phyloP scores from a whole-genome alignment of 768 basidiomycete species.

The Hortiboletus flavorubellus region DNA sequence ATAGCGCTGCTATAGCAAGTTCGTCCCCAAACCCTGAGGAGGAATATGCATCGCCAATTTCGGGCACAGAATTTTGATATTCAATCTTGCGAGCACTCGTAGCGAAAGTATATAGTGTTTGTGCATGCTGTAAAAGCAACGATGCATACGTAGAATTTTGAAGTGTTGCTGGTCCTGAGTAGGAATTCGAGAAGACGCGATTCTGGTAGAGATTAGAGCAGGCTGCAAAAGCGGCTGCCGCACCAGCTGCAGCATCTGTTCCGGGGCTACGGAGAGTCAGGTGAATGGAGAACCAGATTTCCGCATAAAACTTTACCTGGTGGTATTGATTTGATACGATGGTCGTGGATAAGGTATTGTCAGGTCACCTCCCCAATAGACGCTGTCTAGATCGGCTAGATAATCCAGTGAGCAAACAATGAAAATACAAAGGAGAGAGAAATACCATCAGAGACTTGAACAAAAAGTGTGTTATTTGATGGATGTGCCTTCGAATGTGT shows the following conservation, averaged over 20 bases:
- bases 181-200: constrained; percentile 50
- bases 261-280: constrained; percentile 52
- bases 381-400: constrained; percentile 59
- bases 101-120: constrained; percentile 73
- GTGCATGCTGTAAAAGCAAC: constrained; percentile 69
- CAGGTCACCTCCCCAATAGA: constrained; percentile 88
- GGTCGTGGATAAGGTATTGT: constrained; percentile 72
- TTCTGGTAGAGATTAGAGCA: constrained; percentile 79
- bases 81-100: constrained; percentile 57
- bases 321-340: constrained; percentile 74
- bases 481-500: constrained; percentile 67
- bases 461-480: constrained; percentile 63
- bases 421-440: not conserved
- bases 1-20: constrained; percentile 69
- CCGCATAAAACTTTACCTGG: constrained; percentile 34
- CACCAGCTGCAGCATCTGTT: constrained; percentile 83
- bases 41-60: constrained; percentile 59
- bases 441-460: constrained; percentile 70
- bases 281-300: not conserved
- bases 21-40: constrained; percentile 76
- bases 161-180: constrained; percentile 61
- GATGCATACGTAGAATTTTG: constrained; percentile 70
- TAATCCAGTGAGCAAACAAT: not conserved
- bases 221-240: constrained; percentile 84
- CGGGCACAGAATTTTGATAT: constrained; percentile 71